Evolutionary conservation across 2,329 filamentous ascomycete genomes (phyloP), one percentile per base, ranked within the genome.

Genomic region (Fulvia fulva): DNA sequence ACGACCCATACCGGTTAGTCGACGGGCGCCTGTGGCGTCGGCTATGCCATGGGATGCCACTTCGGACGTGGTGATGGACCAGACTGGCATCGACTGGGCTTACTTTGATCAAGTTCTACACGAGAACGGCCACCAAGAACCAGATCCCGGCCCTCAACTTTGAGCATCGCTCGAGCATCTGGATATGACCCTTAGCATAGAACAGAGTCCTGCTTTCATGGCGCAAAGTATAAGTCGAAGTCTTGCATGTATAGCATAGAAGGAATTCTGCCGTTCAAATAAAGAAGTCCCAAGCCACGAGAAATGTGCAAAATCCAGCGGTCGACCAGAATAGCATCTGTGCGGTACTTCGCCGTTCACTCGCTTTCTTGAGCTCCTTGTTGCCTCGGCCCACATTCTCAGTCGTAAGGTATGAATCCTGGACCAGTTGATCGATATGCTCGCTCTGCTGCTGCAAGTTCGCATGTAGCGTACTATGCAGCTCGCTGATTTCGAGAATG

Each of bases 301-400:
- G 70, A 45, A 76, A 75, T 28, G 70, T 65, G 67, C 78, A 80
- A 53, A 80, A 78, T 2, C 68, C 73, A 55, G 71, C 74, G 14
- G 78, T 81, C 9, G 73, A 73, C 63, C 71, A 81, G 59, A 79
- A 81, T 12, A 81, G 71, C 64, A 76, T 76, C 59, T 76, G 75
- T 45, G 80, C 80, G 6, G 75, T 81, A 59, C 78, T 82, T 56
- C 70, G 75, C 47, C 79, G 77, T 71, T 84, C 78, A 58, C 76
- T 86, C 26, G 93, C 94, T 70, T 88, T 86, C 77, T 94, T 94
- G 53, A 99, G 80, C 78, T 97, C 87, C 75, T 88, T 89, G 77
- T 99, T 99, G 19, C 93, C 94, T 58, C 86, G 86, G 14, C 88
- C 88, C 52, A 99, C 85, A 70, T 97, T 97, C 71, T 93, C 89